A percentile compares a stretch with the other conserved stretches of the same genome.
Evolutionary conservation across 768 basidiomycete species (phyloP).

Genomic region (Pluteus cervinus): DNA sequence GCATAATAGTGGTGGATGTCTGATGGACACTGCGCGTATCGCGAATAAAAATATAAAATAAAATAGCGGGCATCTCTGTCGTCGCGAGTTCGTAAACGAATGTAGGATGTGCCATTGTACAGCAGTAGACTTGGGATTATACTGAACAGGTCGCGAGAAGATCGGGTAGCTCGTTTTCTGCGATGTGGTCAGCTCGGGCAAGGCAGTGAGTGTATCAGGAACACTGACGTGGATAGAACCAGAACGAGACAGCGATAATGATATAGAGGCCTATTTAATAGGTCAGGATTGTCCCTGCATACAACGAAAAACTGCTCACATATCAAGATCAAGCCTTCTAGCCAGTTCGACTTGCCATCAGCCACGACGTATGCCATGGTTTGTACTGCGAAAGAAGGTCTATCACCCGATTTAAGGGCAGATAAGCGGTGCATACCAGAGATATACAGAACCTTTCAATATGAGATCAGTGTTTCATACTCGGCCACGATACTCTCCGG

Average conservation of each 20-base stretch:
- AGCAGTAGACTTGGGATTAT: too few relatives aligned
- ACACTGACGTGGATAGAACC: slow-evolving; percentile 52
- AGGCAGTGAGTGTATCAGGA: too few relatives aligned
- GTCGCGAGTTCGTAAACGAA: too few relatives aligned
- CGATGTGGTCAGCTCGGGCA: too few relatives aligned
- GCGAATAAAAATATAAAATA: too few relatives aligned
- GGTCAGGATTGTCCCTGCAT: not conserved
- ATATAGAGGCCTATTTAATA: slow-evolving; percentile 50
- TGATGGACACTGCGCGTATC: too few relatives aligned
- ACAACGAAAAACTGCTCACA: slow-evolving; percentile 28
- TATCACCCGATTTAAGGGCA: not conserved
- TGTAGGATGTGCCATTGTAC: too few relatives aligned
- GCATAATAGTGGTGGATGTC: too few relatives aligned
- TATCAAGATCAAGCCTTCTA: slow-evolving; percentile 83
- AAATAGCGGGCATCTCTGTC: too few relatives aligned
- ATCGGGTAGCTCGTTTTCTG: too few relatives aligned
- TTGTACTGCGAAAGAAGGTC: slow-evolving; percentile 39
- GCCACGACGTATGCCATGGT: slow-evolving; percentile 82
- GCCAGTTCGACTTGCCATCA: slow-evolving; percentile 87
- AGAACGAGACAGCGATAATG: slow-evolving; percentile 69
- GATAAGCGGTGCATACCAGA: slow-evolving; percentile 28
- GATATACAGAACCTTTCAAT: slow-evolving; percentile 36
- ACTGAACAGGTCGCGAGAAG: too few relatives aligned
- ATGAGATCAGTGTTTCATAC: not conserved
- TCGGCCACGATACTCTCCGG: slow-evolving; percentile 7